Conservation (phyloP, 169 alveolate species). For the Hammondia hammondi region DNA sequence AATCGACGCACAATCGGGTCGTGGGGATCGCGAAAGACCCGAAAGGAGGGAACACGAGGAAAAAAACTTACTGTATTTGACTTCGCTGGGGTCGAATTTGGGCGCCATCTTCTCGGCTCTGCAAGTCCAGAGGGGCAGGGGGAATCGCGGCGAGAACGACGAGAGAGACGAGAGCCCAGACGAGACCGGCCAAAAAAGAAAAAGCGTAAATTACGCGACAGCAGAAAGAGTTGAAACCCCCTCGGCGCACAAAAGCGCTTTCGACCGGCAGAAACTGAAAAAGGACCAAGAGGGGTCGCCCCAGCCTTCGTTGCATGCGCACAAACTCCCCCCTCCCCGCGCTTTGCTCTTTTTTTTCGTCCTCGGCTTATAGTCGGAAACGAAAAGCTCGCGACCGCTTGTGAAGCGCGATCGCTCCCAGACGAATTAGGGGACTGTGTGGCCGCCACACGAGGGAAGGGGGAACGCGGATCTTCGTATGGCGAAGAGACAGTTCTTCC, state of each 20-base stretch:
- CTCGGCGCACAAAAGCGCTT: not conserved
- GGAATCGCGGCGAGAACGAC: not conserved
- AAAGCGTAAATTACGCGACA: not conserved
- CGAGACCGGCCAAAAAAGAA: not conserved
- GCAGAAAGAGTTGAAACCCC: not conserved
- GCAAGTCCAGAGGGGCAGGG: not conserved
- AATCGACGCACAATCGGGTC: not conserved
- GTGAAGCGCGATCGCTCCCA: too few species aligned
- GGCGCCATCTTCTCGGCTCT: constrained; percentile 75
- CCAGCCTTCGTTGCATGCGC: not conserved
- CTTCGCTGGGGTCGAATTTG: constrained; percentile 79
- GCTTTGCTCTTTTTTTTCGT: too few species aligned
- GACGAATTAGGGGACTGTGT: too few species aligned
- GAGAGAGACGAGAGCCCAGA: not conserved
- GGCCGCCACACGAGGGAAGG: too few species aligned
- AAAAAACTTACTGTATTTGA: constrained; percentile 69
- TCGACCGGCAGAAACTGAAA: not conserved
- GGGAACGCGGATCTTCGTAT: too few species aligned
- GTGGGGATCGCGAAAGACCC: not conserved
- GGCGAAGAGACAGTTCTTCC: too few species aligned
- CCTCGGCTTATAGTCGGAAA: too few species aligned
- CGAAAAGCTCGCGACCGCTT: too few species aligned
- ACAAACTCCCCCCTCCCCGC: not conserved
- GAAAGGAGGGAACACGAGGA: not conserved
- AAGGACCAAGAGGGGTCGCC: not conserved